phyloP scores from a whole-genome alignment of 805 yeast genomes.

The Peterozyma xylosa region DNA sequence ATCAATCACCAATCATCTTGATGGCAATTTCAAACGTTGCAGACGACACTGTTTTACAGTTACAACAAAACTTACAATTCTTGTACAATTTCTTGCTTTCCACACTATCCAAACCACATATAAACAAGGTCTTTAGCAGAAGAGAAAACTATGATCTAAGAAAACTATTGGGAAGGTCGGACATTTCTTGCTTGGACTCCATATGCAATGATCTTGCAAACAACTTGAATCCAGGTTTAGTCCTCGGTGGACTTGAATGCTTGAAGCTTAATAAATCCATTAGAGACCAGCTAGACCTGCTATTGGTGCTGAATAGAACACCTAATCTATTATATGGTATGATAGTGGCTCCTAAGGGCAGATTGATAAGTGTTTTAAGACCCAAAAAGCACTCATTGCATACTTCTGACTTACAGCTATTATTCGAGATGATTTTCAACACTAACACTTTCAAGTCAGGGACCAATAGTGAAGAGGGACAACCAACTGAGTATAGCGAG shows the following conservation, averaged over 20 bases:
- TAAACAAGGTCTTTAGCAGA: slow-evolving; percentile 57
- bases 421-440: slow-evolving; percentile 64
- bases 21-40: slow-evolving; percentile 48
- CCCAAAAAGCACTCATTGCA: slow-evolving; percentile 74
- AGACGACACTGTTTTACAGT: slow-evolving; percentile 43
- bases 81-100: slow-evolving; percentile 75
- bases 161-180: slow-evolving; percentile 67
- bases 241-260: slow-evolving; percentile 61
- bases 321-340: slow-evolving; percentile 69
- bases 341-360: slow-evolving; percentile 55
- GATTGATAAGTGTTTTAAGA: slow-evolving; percentile 60
- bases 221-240: slow-evolving; percentile 47
- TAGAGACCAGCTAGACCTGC: slow-evolving; percentile 49
- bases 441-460: slow-evolving; percentile 40
- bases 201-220: slow-evolving; percentile 46
- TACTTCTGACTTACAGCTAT: slow-evolving; percentile 72
- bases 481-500: slow-evolving; percentile 6
- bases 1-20: slow-evolving; percentile 62
- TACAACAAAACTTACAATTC: slow-evolving; percentile 59
- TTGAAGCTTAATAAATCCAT: slow-evolving; percentile 49
- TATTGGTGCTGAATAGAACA: slow-evolving; percentile 39
- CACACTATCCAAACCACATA: slow-evolving; percentile 74
- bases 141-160: slow-evolving; percentile 80
- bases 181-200: slow-evolving; percentile 60
- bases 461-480: neutral